phyloP scores from a whole-genome alignment of 164 flowering plant species.

The Paratinospora sagittata region DNA sequence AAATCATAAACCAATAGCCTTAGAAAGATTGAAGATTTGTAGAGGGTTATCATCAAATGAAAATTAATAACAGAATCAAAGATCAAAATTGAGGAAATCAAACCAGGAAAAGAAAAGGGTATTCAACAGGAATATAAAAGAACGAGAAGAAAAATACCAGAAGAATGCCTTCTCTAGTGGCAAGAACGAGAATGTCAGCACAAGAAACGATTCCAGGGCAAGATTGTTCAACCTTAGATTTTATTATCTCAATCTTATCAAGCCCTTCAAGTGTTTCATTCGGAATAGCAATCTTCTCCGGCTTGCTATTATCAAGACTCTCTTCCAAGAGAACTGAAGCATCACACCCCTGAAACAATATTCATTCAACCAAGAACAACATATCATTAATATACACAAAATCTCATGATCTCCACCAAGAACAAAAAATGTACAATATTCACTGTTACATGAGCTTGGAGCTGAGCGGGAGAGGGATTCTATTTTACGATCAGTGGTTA shows the following conservation, averaged over 20 bases:
- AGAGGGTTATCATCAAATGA: background rate
- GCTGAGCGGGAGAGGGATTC: no score
- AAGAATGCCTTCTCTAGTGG: slow-evolving; percentile 38
- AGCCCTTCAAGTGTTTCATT: slow-evolving; percentile 2
- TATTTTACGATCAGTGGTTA: no score
- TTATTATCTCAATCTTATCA: slow-evolving; percentile 25
- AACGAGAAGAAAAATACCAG: slow-evolving; percentile 21
- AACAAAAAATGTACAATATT: background rate
- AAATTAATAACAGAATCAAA: background rate
- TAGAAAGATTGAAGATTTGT: no score
- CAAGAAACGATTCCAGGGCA: slow-evolving; percentile 51
- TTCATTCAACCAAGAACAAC: background rate
- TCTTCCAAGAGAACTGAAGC: slow-evolving; percentile 8
- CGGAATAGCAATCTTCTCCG: slow-evolving; percentile 19
- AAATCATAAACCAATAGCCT: no score
- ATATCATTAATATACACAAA: background rate
- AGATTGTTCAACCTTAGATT: slow-evolving; percentile 33
- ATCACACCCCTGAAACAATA: slow-evolving; percentile 8
- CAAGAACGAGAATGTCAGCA: slow-evolving; percentile 37
- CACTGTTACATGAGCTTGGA: no score
- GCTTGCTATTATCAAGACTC: slow-evolving; percentile 24
- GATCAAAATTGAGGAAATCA: background rate
- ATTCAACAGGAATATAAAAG: background rate
- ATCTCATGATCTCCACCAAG: background rate
- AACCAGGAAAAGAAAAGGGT: no score